These are phyloP conservation scores for Rhizopus sp. DNA, from an alignment of 371 early-diverging fungal genomes.

Conservation along the genomic window DNA sequence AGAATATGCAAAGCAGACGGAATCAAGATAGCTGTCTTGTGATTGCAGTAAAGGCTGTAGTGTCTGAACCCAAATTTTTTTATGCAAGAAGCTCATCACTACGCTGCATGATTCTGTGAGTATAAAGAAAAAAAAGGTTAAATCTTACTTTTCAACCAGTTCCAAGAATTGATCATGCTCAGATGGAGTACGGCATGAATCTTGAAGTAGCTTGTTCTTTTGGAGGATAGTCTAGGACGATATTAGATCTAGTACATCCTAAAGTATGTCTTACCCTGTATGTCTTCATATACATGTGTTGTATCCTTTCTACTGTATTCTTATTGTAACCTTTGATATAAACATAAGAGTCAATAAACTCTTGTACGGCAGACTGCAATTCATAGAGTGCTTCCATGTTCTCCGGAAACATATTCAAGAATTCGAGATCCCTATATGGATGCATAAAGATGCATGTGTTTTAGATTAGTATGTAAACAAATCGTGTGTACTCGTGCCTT, in stretches of 20 bases:
- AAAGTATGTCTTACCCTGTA: constrained; percentile 13
- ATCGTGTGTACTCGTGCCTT: constrained; percentile 15
- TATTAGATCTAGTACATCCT: background rate
- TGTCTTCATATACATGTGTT: constrained; percentile 59
- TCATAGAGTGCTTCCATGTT: constrained; percentile 53
- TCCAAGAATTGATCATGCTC: constrained; percentile 61
- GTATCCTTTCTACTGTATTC: constrained; percentile 59
- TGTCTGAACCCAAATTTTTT: constrained; percentile 62
- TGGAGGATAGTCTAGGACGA: constrained; percentile 40
- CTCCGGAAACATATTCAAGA: constrained; percentile 57
- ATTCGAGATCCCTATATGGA: constrained; percentile 57
- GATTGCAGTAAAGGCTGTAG: constrained; percentile 47
- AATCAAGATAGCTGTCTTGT: constrained; percentile 42
- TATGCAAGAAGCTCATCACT: constrained; percentile 59
- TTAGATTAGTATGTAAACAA: background rate
- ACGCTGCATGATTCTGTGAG: constrained; percentile 33
- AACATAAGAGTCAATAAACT: constrained; percentile 64
- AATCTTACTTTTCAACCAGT: constrained; percentile 59
- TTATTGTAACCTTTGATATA: constrained; percentile 63
- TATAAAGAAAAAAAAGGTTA: background rate
- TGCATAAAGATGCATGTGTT: constrained; percentile 3
- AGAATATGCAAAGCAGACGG: constrained; percentile 35
- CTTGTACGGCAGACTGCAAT: constrained; percentile 47
- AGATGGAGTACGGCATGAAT: constrained; percentile 48
- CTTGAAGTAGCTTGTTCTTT: constrained; percentile 40